These are phyloP conservation scores for Populus alba DNA, from an alignment of 345 rosid genomes.

Conservation along the genomic window DNA sequence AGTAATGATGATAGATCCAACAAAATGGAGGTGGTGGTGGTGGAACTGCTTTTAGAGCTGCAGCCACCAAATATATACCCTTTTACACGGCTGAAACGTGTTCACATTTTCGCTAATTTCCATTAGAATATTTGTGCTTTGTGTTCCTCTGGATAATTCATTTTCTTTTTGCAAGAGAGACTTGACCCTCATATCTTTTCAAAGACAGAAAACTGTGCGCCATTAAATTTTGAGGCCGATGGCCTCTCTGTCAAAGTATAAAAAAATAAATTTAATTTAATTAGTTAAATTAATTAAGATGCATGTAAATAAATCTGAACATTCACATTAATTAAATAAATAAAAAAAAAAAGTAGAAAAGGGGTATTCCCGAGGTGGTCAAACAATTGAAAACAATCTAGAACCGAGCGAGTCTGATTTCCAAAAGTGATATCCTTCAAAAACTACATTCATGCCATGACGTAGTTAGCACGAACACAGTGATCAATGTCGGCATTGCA, in stretches of 20 bases:
- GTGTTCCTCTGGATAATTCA: neutral
- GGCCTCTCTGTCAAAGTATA: too few species aligned
- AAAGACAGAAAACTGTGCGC: too few species aligned
- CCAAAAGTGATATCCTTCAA: neutral
- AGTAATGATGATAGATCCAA: neutral
- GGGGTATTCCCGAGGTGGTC: neutral
- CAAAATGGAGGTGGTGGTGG: neutral
- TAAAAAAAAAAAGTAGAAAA: too few species aligned
- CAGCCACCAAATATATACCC: neutral
- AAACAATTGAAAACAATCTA: neutral
- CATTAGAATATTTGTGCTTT: neutral
- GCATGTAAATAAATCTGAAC: too few species aligned
- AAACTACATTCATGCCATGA: neutral
- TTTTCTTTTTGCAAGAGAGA: too few species aligned
- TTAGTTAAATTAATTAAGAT: too few species aligned
- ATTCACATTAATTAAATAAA: too few species aligned
- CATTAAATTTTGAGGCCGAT: too few species aligned
- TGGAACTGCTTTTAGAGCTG: neutral
- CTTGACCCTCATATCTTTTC: too few species aligned
- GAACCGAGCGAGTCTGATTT: neutral
- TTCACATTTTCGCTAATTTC: neutral
- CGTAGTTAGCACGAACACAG: neutral
- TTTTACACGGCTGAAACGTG: neutral
- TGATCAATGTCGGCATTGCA: slow-evolving; percentile 1
- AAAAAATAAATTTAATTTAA: too few species aligned